A percentile compares a stretch with the other conserved stretches of the same genome.
Evolutionary conservation across 306 rosid genomes (phyloP).

Genomic region (Pyrus betulifolia): DNA sequence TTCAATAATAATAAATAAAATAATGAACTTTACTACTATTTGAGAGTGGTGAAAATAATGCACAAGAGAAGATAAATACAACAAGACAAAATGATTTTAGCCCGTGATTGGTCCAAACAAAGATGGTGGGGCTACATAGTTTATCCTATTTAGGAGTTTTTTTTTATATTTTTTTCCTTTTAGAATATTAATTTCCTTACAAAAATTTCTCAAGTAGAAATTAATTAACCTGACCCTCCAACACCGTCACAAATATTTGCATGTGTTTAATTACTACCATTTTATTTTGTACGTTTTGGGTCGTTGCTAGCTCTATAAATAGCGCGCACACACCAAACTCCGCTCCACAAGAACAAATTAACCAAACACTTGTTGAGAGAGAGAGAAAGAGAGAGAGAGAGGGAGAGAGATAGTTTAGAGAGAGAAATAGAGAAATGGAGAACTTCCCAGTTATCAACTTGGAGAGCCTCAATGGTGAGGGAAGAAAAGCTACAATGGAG

Average conservation of each 20-base stretch:
- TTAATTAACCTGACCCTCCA: not conserved
- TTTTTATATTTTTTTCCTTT: not conserved
- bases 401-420: not conserved
- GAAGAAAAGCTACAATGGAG: constrained; percentile 44
- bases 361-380: constrained; percentile 14
- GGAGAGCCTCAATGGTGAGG: constrained; percentile 63
- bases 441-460: constrained; percentile 71
- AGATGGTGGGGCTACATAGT: not conserved
- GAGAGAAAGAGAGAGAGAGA: not conserved
- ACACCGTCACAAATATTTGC: not conserved
- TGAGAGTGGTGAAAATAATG: fast-evolving
- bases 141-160: not conserved
- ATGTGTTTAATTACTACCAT: not conserved
- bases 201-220: not conserved
- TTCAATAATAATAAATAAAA: too few species aligned
- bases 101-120: not conserved
- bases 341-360: not conserved
- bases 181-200: not conserved
- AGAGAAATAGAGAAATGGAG: constrained; percentile 33
- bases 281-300: not conserved
- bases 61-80: not conserved
- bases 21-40: too few species aligned
- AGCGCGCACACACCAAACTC: constrained; percentile 3
- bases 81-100: constrained; percentile 6
- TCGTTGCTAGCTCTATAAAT: constrained; percentile 28